Percentiles rank a stretch among this genome's conserved stretches.
These are phyloP conservation scores for Pharus latifolius DNA, from an alignment of 176 grass and related monocot species.

Conservation along the genomic window DNA sequence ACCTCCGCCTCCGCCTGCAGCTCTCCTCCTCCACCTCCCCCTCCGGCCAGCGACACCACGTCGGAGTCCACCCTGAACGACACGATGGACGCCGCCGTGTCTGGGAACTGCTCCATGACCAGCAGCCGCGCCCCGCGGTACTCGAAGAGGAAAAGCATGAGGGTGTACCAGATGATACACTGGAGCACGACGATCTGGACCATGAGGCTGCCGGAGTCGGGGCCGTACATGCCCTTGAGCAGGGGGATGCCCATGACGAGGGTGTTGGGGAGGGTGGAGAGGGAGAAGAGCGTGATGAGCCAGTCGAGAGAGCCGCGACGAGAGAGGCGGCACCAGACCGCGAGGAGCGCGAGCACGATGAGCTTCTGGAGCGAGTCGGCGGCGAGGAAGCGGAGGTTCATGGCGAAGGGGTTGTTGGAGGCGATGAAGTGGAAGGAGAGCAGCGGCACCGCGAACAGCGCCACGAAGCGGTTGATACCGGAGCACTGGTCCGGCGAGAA, in stretches of 20 bases:
- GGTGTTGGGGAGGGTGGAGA: constrained; percentile 61
- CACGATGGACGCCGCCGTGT: constrained; percentile 58
- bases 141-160: constrained; percentile 59
- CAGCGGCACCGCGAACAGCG: constrained; percentile 63
- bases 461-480: constrained; percentile 76
- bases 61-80: constrained; percentile 88
- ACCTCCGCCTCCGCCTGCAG: constrained; percentile 48
- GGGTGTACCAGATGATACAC: constrained; percentile 56
- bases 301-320: constrained; percentile 41
- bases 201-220: constrained; percentile 28
- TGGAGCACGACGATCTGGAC: constrained; percentile 57
- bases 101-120: constrained; percentile 72
- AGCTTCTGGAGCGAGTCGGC: constrained; percentile 73
- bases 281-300: constrained; percentile 75
- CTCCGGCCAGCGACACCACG: constrained; percentile 63
- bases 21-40: constrained; percentile 7
- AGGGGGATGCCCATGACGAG: constrained; percentile 76
- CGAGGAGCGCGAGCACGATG: constrained; percentile 33
- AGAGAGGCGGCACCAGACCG: constrained; percentile 30
- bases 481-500: constrained; percentile 69
- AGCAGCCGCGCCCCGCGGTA: constrained; percentile 39
- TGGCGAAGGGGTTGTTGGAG: constrained; percentile 54
- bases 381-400: constrained; percentile 65
- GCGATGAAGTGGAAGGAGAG: constrained; percentile 81
- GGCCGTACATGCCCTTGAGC: constrained; percentile 57